Evolutionary conservation across 2,329 filamentous ascomycete species (phyloP), one percentile per base, ranked within the genome.

Genomic region (Calonectria henricotiae): DNA sequence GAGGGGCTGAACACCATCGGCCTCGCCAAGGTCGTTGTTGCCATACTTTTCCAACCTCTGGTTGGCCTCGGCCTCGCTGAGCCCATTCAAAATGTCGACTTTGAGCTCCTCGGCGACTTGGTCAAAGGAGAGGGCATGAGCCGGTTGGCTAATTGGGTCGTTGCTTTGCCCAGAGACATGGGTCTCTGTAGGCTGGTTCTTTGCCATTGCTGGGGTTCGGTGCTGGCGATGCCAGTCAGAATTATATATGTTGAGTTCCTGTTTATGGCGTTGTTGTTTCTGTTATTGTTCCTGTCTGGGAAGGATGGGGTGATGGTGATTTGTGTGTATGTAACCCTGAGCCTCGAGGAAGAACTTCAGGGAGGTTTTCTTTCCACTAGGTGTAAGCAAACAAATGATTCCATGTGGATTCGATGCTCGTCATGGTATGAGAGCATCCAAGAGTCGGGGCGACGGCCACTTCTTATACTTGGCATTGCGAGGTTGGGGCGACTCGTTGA

Each of bases 1-100:
- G 55, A 86, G 67, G 84, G 86, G 79, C 82, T 83, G 86, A 51
- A 92, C 88, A 11, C 87, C 79, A 60, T 82, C 80, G 43, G 79
- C 78, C 41, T 83, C 78, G 4, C 79, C 87, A 3, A 92, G 83
- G 71, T 90, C 86, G 76, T 92, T 92, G 35, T 82, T 80, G n/a
- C 90, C 90, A 82, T 86, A 88, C 68, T 87, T 81, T 35, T 85
- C 82, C 11, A 90, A 79, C 27, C 89, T 84, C 37, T 82, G 75
- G 60, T 84, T 82, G 12, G 88, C 90, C 63, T 91, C 88, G 1
- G 78, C 77, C 4, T 83, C 77, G 1, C 83, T 85, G 35, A 92
- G 82, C 47, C 90, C 90, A 75, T 88, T 84, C 4, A 89, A 84
- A 7, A 84, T 75, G 75, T 89, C 84, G 65, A 87, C 86, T 13